Conservation (phyloP, 1,284 basidiomycete genomes). For the Leccinum subrobustum region DNA sequence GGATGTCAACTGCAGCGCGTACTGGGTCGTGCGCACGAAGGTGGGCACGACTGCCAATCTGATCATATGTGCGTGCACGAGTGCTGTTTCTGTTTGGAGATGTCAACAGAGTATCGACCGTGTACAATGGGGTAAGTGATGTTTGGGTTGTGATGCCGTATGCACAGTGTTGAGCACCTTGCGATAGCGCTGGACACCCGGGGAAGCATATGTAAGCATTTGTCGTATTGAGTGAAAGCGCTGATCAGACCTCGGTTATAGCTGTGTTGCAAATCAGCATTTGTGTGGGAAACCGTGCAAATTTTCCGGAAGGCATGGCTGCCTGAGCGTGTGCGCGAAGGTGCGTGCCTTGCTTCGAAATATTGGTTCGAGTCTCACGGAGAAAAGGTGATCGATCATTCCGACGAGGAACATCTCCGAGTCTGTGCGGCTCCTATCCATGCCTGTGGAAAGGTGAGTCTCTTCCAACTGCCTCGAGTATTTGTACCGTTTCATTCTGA, state of each 20-base stretch:
- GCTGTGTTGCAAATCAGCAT: slow-evolving; percentile 49
- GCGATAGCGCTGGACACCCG: slow-evolving; percentile 51
- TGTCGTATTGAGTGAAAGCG: not conserved
- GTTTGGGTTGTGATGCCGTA: not conserved
- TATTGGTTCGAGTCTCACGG: not conserved
- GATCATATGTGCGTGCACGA: slow-evolving; percentile 42
- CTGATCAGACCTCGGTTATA: slow-evolving; percentile 18
- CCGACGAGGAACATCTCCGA: slow-evolving; percentile 44
- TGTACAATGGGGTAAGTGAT: slow-evolving; percentile 48
- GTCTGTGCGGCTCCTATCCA: slow-evolving; percentile 51
- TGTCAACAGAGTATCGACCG: slow-evolving; percentile 27
- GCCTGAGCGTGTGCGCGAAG: slow-evolving; percentile 48
- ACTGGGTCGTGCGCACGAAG: slow-evolving; percentile 43
- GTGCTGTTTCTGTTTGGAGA: slow-evolving; percentile 45
- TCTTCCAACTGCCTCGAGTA: not conserved
- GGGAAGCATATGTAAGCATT: slow-evolving; percentile 49
- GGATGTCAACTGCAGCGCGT: slow-evolving; percentile 50
- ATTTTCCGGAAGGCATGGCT: slow-evolving; percentile 45
- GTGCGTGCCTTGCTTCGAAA: slow-evolving; percentile 26
- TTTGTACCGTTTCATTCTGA: not conserved
- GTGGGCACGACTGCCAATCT: slow-evolving; percentile 48
- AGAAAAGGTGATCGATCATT: slow-evolving; percentile 42
- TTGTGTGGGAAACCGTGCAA: slow-evolving; percentile 50
- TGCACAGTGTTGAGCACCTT: not conserved
- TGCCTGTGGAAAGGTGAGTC: slow-evolving; percentile 50